A percentile compares a stretch with the other conserved stretches of the same genome.
Conservation (phyloP, 2,329 filamentous ascomycete genomes). For the Gremmenia infestans region DNA sequence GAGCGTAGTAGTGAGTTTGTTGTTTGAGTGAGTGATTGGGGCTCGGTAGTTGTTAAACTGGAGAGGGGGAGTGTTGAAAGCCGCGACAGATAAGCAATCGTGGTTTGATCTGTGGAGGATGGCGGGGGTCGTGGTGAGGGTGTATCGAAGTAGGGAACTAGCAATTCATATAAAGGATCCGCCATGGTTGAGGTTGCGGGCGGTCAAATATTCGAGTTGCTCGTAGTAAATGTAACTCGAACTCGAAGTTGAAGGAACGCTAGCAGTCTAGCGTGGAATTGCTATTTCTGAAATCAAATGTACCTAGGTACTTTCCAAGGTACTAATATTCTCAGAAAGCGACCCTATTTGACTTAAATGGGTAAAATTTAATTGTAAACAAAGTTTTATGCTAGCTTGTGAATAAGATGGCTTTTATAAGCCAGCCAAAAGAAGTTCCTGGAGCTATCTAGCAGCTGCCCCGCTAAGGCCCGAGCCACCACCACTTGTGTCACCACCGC, state of each 20-base stretch:
- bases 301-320: too few relatives aligned
- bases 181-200: slow-evolving; percentile 43
- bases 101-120: slow-evolving; percentile 44
- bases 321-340: too few relatives aligned
- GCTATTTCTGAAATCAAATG: too few relatives aligned
- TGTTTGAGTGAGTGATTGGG: slow-evolving; percentile 71
- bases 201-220: neutral
- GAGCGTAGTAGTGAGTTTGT: slow-evolving; percentile 77
- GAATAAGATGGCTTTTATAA: too few relatives aligned
- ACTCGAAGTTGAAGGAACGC: neutral
- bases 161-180: slow-evolving; percentile 70
- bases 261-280: neutral
- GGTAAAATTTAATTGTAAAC: too few relatives aligned
- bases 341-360: too few relatives aligned
- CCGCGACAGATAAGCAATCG: slow-evolving; percentile 68
- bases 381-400: too few relatives aligned
- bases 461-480: too few relatives aligned
- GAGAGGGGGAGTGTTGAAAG: slow-evolving; percentile 73
- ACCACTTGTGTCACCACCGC: too few relatives aligned
- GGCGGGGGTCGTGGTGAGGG: slow-evolving; percentile 37
- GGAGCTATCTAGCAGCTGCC: too few relatives aligned
- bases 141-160: slow-evolving; percentile 55
- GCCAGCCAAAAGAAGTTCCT: too few relatives aligned
- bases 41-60: slow-evolving; percentile 69
- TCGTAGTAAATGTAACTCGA: neutral